phyloP scores from a whole-genome alignment of 2,329 filamentous ascomycete species.

The Diaporthe batatas region DNA sequence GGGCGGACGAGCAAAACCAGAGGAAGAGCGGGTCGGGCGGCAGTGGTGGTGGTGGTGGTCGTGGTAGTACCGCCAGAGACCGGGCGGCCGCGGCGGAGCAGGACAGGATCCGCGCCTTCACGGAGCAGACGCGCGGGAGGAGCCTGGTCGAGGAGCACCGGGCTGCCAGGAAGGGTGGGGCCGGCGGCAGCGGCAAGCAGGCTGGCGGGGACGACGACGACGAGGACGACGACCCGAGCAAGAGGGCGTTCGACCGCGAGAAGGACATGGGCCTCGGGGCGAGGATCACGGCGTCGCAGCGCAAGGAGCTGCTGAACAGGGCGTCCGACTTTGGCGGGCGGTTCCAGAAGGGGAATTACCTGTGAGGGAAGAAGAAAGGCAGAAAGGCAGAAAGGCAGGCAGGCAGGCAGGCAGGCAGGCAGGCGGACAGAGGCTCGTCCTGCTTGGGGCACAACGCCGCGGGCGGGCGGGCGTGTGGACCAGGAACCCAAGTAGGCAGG shows the following conservation, averaged over 20 bases:
- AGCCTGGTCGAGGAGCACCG: slow-evolving; percentile 73
- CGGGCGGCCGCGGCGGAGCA: slow-evolving; percentile 53
- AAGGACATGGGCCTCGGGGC: slow-evolving; percentile 90
- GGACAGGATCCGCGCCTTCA: slow-evolving; percentile 67
- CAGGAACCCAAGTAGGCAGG: no score
- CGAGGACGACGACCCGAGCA: slow-evolving; percentile 91
- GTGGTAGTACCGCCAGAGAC: no score
- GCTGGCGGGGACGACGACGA: slow-evolving; percentile 50
- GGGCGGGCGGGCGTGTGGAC: no score
- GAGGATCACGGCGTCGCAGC: slow-evolving; percentile 79
- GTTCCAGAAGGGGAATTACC: slow-evolving; percentile 81
- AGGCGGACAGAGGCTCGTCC: no score
- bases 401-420: no score
- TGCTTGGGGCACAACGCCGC: no score
- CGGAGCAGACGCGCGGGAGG: slow-evolving; percentile 67
- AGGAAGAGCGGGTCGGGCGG: slow-evolving; percentile 56
- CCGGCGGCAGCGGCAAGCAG: neutral
- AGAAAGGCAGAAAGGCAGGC: no score
- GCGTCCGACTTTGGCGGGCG: slow-evolving; percentile 85
- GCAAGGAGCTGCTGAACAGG: slow-evolving; percentile 82
- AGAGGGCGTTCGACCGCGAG: slow-evolving; percentile 88
- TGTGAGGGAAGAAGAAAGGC: slow-evolving; percentile 55
- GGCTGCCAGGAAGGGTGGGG: slow-evolving; percentile 51
- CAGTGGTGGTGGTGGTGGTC: no score
- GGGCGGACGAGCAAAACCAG: no score